phyloP scores from a whole-genome alignment of 768 basidiomycete species.

The Thelephora ganbajun region DNA sequence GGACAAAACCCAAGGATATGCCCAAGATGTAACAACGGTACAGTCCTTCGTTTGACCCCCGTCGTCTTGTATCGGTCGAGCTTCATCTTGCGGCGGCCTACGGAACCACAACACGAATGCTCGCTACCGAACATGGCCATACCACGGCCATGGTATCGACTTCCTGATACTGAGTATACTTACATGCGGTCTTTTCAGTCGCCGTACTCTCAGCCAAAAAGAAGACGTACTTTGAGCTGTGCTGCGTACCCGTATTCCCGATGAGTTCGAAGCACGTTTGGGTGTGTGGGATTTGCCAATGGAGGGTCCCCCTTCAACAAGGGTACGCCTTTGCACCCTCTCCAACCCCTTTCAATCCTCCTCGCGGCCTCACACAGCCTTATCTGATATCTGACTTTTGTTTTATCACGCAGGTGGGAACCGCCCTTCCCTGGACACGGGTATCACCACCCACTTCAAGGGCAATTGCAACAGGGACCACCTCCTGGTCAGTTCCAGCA shows the following conservation, averaged over 20 bases:
- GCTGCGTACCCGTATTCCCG: slow-evolving; percentile 60
- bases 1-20: not conserved
- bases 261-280: slow-evolving; percentile 48
- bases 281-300: slow-evolving; percentile 61
- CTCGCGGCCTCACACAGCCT: too few relatives aligned
- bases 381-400: not conserved
- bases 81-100: too few relatives aligned
- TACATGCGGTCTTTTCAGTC: not conserved
- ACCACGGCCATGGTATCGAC: not conserved
- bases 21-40: not conserved
- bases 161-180: not conserved
- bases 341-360: not conserved
- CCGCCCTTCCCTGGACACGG: slow-evolving; percentile 8
- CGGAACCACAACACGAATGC: not conserved
- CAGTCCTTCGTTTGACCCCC: not conserved
- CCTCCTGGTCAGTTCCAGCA: not conserved
- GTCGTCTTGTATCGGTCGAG: not conserved
- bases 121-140: not conserved
- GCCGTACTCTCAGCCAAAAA: not conserved
- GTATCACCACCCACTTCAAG: slow-evolving; percentile 1
- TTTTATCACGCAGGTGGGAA: slow-evolving; percentile 11
- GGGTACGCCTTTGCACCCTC: slow-evolving; percentile 24
- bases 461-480: not conserved
- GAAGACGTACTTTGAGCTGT: slow-evolving; percentile 48
- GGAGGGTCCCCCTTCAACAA: slow-evolving; percentile 35